A percentile compares a stretch with the other conserved stretches of the same genome.
These are phyloP conservation scores for Fusarium illudens DNA, from an alignment of 2,329 filamentous ascomycete genomes.

Conservation along the genomic window DNA sequence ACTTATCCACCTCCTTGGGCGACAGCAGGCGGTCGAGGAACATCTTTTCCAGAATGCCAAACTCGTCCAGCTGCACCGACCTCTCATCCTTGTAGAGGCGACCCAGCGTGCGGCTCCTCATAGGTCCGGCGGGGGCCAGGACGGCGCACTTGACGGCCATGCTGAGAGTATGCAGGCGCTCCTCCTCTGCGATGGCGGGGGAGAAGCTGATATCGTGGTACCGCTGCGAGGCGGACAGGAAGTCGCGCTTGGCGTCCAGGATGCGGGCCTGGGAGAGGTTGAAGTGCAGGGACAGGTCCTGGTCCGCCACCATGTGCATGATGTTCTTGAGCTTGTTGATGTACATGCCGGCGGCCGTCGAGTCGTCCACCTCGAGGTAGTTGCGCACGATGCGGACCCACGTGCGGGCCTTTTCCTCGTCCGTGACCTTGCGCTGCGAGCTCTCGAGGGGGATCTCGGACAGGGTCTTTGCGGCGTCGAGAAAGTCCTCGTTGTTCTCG, in stretches of 20 bases:
- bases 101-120: constrained; percentile 80
- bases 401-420: constrained; percentile 81
- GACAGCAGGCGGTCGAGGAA: constrained; percentile 88
- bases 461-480: constrained; percentile 78
- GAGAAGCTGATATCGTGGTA: constrained; percentile 90
- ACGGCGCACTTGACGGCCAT: constrained; percentile 93
- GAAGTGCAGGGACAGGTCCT: constrained; percentile 82
- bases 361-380: constrained; percentile 94
- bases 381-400: constrained; percentile 96
- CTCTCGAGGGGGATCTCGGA: constrained; percentile 88
- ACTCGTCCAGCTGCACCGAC: constrained; percentile 77
- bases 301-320: constrained; percentile 79
- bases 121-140: constrained; percentile 87
- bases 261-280: constrained; percentile 92
- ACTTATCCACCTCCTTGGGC: constrained; percentile 84
- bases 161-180: constrained; percentile 83
- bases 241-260: constrained; percentile 87
- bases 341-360: constrained; percentile 82
- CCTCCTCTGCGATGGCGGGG: constrained; percentile 80
- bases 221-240: constrained; percentile 84
- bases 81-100: constrained; percentile 95
- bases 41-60: constrained; percentile 94
- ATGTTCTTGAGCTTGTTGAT: constrained; percentile 96
- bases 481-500: constrained; percentile 83
- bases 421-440: constrained; percentile 83